Percentiles rank a stretch among this genome's conserved stretches.
These are phyloP conservation scores for Mentha longifolia DNA, from an alignment of 257 asterid species.

Conservation along the genomic window DNA sequence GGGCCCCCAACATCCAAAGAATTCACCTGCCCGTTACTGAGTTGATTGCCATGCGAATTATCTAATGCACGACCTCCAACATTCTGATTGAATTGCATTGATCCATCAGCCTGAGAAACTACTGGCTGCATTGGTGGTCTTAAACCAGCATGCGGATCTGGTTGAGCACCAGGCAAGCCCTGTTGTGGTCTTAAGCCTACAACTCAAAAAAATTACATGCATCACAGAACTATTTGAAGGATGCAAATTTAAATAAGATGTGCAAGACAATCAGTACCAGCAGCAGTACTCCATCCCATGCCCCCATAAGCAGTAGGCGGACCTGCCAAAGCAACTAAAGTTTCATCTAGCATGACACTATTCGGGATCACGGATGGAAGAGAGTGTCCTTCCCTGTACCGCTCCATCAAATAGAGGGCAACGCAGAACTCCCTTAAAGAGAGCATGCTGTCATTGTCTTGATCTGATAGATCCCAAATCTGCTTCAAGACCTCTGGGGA, in stretches of 20 bases:
- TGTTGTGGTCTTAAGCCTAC: constrained; percentile 77
- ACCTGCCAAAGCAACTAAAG: constrained; percentile 76
- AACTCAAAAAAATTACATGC: constrained; percentile 31
- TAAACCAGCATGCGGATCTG: constrained; percentile 56
- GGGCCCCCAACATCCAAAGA: constrained; percentile 48
- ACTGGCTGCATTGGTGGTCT: constrained; percentile 70
- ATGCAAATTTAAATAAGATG: constrained; percentile 25
- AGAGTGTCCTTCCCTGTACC: constrained; percentile 79
- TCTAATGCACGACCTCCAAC: constrained; percentile 48
- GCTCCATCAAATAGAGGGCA: constrained; percentile 93
- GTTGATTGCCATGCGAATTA: constrained; percentile 53
- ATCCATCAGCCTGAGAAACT: constrained; percentile 63
- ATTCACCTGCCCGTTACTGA: constrained; percentile 61
- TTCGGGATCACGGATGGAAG: constrained; percentile 80
- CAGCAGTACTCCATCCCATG: constrained; percentile 62
- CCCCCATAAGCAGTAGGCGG: constrained; percentile 76
- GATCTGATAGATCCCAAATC: constrained; percentile 97
- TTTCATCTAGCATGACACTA: constrained; percentile 87
- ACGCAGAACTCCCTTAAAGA: constrained; percentile 92
- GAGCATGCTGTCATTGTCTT: constrained; percentile 96
- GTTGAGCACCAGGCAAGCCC: constrained; percentile 61
- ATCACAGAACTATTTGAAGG: constrained; percentile 24
- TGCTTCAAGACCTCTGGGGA: constrained; percentile 92
- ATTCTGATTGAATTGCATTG: constrained; percentile 63
- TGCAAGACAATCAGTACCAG: constrained; percentile 57